Evolutionary conservation across 1,284 basidiomycete species (phyloP), one percentile per base, ranked within the genome.

Genomic region (Bondarzewia mesenterica): DNA sequence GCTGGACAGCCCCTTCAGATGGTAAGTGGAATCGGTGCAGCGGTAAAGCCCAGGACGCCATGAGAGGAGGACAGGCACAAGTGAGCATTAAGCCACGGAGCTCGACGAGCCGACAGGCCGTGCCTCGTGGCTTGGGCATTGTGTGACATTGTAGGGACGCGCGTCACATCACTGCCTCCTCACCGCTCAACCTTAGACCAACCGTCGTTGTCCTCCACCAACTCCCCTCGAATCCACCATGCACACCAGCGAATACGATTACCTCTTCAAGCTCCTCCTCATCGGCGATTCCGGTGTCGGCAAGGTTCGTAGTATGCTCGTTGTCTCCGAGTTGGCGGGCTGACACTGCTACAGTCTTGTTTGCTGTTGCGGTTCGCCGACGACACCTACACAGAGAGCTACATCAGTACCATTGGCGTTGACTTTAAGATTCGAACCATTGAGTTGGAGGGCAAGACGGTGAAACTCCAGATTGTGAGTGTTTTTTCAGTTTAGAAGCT

Each of bases 381-480:
- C 71, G 96, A 99, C 69, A 95, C 95, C 51, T 99, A 97, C 78
- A 99, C 96, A 49, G 94, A 97, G 70, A 93, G 89, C 63, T 99
- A 98, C 73, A 98, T 99, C 69, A 93, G 89, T 56, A 99, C 95
- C 25, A 99, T 99, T 69, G 95, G 95, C 57, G 93, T 99, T 52
- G 96, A 99, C 76, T 99, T 99, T 78, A 99, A 99, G 87, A 99
- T 99, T 74, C 81, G 96, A 60, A 99, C 96, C 43, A 98, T 99
- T 67, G 96, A 99, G 71, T 80, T 99, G 48, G 96, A 99, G 68
- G 95, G 95, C 57, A 99, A 98, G 89, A 98, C 93, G 2, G 93
- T 99, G 63, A 99, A 99, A 71, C 82, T 99, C 53, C 96, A 99
- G 73, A 99, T 99, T 70, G 94, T 97, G 65, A 73, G 93, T 82